phyloP scores from a whole-genome alignment of 306 rosid species.

The Urtica urens region DNA sequence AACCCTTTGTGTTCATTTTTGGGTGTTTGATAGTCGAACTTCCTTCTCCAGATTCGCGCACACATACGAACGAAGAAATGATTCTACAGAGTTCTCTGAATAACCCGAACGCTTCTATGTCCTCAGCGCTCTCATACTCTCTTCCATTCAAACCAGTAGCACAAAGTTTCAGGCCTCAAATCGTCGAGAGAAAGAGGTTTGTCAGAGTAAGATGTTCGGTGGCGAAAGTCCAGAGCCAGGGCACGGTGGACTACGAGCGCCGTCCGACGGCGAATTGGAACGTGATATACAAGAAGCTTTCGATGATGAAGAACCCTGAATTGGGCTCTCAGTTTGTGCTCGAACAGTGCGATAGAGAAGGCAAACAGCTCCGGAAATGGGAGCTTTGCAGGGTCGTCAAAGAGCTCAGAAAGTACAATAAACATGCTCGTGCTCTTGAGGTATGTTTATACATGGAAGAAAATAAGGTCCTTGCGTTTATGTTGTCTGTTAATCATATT shows the following conservation, averaged over 20 bases:
- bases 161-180: conserved; percentile 17
- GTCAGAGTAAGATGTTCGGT: conserved; percentile 34
- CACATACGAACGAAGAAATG: conserved; percentile 18
- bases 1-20: too few relatives aligned
- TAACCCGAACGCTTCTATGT: conserved; percentile 30
- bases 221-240: conserved; percentile 53
- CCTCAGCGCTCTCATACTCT: conserved; percentile 37
- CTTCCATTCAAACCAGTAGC: conserved; percentile 11
- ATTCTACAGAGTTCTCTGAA: conserved; percentile 41
- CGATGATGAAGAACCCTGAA: conserved; percentile 45
- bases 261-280: conserved; percentile 58
- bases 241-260: conserved; percentile 56
- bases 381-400: conserved; percentile 59
- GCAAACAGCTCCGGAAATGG: conserved; percentile 58
- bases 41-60: too few relatives aligned
- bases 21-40: too few relatives aligned
- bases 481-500: too few relatives aligned
- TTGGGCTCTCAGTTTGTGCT: conserved; percentile 47
- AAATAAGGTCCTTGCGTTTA: too few relatives aligned
- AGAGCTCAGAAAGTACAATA: conserved; percentile 66
- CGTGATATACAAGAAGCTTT: conserved; percentile 42
- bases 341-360: conserved; percentile 80
- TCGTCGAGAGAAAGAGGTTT: conserved; percentile 1
- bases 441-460: too few relatives aligned
- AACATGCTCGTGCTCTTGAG: conserved; percentile 58